These are phyloP conservation scores for Clitopilus passeckerianus DNA, from an alignment of 768 basidiomycete species.

Conservation along the genomic window DNA sequence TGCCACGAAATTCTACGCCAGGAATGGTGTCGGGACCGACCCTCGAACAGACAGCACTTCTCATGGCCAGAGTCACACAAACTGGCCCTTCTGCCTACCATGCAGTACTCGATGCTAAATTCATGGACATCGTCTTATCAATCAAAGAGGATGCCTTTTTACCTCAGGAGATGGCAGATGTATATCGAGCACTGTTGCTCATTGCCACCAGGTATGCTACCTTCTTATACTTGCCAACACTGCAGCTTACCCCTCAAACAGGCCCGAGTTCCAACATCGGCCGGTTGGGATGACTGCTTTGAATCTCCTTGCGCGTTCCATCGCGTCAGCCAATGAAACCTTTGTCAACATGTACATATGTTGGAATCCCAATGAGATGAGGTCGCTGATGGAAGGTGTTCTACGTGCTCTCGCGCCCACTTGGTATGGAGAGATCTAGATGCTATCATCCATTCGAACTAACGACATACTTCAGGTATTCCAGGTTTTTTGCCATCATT, in stretches of 20 bases:
- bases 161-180: not conserved
- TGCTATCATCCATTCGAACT: no score
- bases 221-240: not conserved
- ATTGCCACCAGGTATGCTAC: not conserved
- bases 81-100: not conserved
- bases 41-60: not conserved
- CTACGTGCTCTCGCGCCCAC: not conserved
- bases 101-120: not conserved
- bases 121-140: not conserved
- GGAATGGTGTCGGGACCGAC: not conserved
- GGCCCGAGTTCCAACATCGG: not conserved
- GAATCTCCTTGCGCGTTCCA: not conserved
- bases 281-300: not conserved
- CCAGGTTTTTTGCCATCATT: not conserved
- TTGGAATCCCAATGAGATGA: not conserved
- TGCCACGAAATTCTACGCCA: not conserved
- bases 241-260: not conserved
- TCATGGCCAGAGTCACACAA: conserved; percentile 1
- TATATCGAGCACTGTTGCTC: not conserved
- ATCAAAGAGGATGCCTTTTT: not conserved
- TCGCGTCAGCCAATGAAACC: not conserved
- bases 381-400: not conserved
- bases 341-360: not conserved
- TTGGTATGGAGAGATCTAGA: not conserved
- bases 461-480: not conserved